Base-by-base conservation (phyloP, 2,329 filamentous ascomycete species). In the Coniochaeta sp. region DNA sequence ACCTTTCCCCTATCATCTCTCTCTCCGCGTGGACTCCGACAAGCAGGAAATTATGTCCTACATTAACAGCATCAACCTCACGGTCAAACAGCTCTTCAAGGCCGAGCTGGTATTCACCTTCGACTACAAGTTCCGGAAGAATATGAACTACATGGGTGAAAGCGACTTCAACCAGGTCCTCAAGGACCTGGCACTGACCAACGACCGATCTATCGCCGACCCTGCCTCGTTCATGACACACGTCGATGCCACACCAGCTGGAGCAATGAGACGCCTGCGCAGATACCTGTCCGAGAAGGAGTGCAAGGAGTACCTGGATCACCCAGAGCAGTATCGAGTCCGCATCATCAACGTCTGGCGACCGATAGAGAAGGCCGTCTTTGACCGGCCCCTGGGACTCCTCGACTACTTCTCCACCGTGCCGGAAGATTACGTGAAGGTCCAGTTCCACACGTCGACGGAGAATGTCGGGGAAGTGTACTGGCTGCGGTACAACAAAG, bases 331-430 rank as follows among this genome's bases (percentile, higher is more conserved):
- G 10, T 48, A 48, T 13, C 46, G 53, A 27, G 48, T 55, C 20
- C 48, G 53, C 4, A 49, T 55, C 22, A 40, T 55, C 33, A 55
- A 55, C 24, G 51, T 51, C 7, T 55, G 53, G 53, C 51, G 53
- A 6, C 53, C 53, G 6, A 49, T 55, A 4, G 48, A 51, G 18
- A 40, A 51, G 48, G 30, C 27, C 4, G 53, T 55, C 20, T 27
- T 49, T 14, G 49, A 51, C 32, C 51, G 51, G 16, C 53, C 53
- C 3, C 35, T 55, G 20, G 53, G 38, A 4, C 38, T 42, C 1
- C 12, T 42, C 10, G 46, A 48, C 28, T 48, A 31, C 16, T 48
- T 24, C 18, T 48, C 46, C 6, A 48, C 46, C 4, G 46, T 48
- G 18, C 46, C 46, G 16, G 26, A 48, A n/a, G 46, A 48, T 28